Evolutionary conservation across 352 stramenopile genomes (phyloP), one percentile per base, ranked within the genome.

Genomic region (Thalassiosira allenii): DNA sequence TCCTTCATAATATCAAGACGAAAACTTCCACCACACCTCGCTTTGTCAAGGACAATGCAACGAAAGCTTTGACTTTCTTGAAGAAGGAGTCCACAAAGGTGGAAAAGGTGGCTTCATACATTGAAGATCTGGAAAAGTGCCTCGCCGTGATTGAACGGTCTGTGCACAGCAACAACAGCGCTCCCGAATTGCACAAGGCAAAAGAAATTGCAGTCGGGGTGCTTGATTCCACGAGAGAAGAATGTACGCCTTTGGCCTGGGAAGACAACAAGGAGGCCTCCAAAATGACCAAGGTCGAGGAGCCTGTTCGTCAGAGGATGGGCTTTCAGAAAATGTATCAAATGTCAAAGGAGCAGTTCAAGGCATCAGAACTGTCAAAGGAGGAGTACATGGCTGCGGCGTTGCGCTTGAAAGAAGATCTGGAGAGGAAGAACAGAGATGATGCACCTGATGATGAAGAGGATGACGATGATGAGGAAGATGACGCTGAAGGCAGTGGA

Each of bases 331-430:
- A 84, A 61, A 76, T 74, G 25, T 85, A 92, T 32, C 51, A 77
- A 44, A 76, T 94, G 47, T 81, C 79, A 17, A 83, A 71, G 22
- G 79, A 86, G 23, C 47, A 90, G 53, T 92, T 89, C 51, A 93
- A 92, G 68, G 62, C 82, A 33, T 62, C 90, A 40, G 73, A 83
- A 14, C 74, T 82, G 43, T 67, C 79, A 52, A 87, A 89, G 43
- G 87, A 94, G 73, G 78, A 91, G 23, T 95, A 95, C 53, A 95
- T 95, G 86, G 79, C 83, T 30, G 88, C 89, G 57, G 88, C 91
- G 34, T 54, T 93, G 0, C 68, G 66, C 37, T 62, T 94, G 3
- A 94, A 94, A 72, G 87, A 92, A 83, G 86, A 93, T n/a, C 81
- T 93, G 23, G 87, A 93, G 52, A 81, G 74, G 3, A 87, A 91